phyloP scores from a whole-genome alignment of 176 grass and related monocot species.

The Cenchrus americanus region DNA sequence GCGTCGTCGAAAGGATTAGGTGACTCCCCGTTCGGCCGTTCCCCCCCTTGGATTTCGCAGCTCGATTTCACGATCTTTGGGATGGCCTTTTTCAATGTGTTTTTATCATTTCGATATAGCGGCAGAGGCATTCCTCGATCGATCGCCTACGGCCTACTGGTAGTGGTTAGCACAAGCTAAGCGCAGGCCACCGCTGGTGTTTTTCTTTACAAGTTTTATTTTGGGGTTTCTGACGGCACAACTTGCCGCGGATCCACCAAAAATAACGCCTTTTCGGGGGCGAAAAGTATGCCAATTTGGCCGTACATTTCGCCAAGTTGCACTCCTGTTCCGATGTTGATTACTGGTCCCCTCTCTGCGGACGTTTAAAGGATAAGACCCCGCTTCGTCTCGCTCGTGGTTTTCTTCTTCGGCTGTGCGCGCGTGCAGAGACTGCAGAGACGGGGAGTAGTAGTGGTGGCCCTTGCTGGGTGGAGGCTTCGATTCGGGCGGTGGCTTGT shows the following conservation, averaged over 20 bases:
- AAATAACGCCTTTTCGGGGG: slow-evolving; percentile 14
- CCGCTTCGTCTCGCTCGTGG: slow-evolving; percentile 29
- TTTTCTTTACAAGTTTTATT: neutral
- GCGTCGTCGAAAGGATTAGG: slow-evolving; percentile 38
- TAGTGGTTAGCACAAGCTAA: neutral
- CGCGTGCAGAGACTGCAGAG: slow-evolving; percentile 12
- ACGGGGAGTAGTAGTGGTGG: neutral
- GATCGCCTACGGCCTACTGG: slow-evolving; percentile 28
- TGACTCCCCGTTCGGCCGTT: slow-evolving; percentile 23
- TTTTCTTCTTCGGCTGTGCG: neutral
- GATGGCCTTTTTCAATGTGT: neutral
- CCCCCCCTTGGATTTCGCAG: neutral
- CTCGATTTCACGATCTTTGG: slow-evolving; percentile 26
- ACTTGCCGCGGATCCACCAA: slow-evolving; percentile 32
- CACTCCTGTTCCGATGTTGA: slow-evolving; percentile 38
- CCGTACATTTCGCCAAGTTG: slow-evolving; percentile 57
- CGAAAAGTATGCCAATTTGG: slow-evolving; percentile 50
- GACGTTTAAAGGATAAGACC: slow-evolving; percentile 44
- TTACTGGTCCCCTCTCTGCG: slow-evolving; percentile 38
- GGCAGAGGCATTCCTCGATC: slow-evolving; percentile 12
- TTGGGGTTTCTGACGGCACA: slow-evolving; percentile 21
- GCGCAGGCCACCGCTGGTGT: neutral
- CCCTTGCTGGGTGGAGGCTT: neutral
- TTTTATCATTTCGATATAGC: slow-evolving; percentile 24
- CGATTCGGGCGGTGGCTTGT: slow-evolving; percentile 34